A percentile compares a stretch with the other conserved stretches of the same genome.
Evolutionary conservation across 768 basidiomycete species (phyloP).

Genomic region (Dioszegia hungarica): DNA sequence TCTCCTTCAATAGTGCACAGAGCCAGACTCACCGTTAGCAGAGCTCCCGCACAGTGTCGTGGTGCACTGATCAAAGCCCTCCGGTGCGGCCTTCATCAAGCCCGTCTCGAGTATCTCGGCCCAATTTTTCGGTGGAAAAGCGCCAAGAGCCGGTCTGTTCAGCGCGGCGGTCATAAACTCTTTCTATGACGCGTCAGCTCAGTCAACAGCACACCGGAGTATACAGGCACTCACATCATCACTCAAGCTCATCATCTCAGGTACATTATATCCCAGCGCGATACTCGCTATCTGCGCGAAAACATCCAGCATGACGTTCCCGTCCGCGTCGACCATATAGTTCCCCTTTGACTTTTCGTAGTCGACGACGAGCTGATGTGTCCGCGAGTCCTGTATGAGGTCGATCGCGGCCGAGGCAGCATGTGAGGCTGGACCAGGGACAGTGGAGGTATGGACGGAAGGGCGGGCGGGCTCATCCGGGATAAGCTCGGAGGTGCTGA

Average conservation of each 20-base stretch:
- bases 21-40: slow-evolving; percentile 24
- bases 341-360: slow-evolving; percentile 47
- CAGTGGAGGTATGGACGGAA: slow-evolving; percentile 8
- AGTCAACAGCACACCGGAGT: background rate
- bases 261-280: slow-evolving; percentile 46
- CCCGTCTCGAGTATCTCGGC: slow-evolving; percentile 24
- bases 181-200: slow-evolving; percentile 21
- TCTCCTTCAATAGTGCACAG: background rate
- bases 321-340: slow-evolving; percentile 52
- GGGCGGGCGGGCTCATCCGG: slow-evolving; percentile 17
- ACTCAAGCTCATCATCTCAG: slow-evolving; percentile 20
- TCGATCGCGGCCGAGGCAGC: slow-evolving; percentile 18
- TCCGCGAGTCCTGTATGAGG: slow-evolving; percentile 34
- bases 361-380: slow-evolving; percentile 35
- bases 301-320: slow-evolving; percentile 51
- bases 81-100: slow-evolving; percentile 50
- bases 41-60: slow-evolving; percentile 42
- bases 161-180: slow-evolving; percentile 49
- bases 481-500: slow-evolving; percentile 14
- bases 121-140: slow-evolving; percentile 50
- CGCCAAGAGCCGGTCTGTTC: slow-evolving; percentile 51
- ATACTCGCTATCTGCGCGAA: slow-evolving; percentile 51
- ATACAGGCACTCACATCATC: slow-evolving; percentile 2
- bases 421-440: slow-evolving; percentile 19
- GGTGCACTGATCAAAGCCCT: slow-evolving; percentile 49